Evolutionary conservation across 441 rosid genomes (phyloP).

Genomic region (Gossypium lobatum): DNA sequence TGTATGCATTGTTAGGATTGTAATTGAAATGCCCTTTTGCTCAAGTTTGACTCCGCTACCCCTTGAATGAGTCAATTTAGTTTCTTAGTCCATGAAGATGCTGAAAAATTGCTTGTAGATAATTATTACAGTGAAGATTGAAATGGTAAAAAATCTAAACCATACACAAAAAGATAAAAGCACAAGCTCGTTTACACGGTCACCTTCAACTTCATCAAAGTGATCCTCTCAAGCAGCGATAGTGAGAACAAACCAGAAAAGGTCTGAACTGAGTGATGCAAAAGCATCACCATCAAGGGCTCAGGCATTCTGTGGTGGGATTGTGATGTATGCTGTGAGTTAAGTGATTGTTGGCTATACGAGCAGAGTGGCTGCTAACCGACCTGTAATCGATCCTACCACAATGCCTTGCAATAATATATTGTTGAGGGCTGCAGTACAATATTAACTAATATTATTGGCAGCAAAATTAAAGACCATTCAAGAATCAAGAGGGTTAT

Average conservation of each 20-base stretch:
- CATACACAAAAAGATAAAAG: not conserved
- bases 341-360: slow-evolving; percentile 81
- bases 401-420: not conserved
- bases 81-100: not conserved
- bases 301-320: slow-evolving; percentile 52
- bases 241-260: slow-evolving; percentile 47
- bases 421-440: not conserved
- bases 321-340: slow-evolving; percentile 51
- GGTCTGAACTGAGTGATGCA: slow-evolving; percentile 87
- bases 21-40: not conserved
- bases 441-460: not conserved
- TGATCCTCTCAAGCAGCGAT: slow-evolving; percentile 81
- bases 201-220: slow-evolving; percentile 51
- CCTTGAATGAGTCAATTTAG: not conserved
- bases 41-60: not conserved
- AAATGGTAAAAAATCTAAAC: not conserved
- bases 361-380: slow-evolving; percentile 57
- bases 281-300: slow-evolving; percentile 91
- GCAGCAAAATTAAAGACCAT: not conserved
- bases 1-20: not conserved
- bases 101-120: not conserved
- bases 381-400: slow-evolving; percentile 50
- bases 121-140: not conserved
- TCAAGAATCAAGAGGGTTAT: not conserved
- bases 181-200: not conserved